phyloP scores from a whole-genome alignment of 2,329 filamentous ascomycete genomes.

The Ceratocystis alfenasii region DNA sequence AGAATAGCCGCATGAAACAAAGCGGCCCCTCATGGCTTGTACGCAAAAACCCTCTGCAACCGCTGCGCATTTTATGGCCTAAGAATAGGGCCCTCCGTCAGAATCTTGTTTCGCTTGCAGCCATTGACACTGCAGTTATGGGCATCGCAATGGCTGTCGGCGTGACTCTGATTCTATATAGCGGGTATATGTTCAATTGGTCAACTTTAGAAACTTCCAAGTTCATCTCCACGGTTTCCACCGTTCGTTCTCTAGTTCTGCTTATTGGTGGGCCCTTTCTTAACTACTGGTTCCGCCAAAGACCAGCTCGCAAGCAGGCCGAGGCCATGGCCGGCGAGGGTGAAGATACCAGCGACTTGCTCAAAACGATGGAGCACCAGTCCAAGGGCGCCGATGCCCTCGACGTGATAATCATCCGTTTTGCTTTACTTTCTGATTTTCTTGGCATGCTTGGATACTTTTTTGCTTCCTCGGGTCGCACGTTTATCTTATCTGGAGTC shows the following conservation, averaged over 20 bases:
- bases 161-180: constrained; percentile 75
- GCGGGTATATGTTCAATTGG: constrained; percentile 71
- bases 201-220: constrained; percentile 64
- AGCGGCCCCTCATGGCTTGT: constrained; percentile 27
- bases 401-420: constrained; percentile 65
- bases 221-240: constrained; percentile 71
- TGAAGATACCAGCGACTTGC: constrained; percentile 1
- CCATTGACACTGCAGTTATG: constrained; percentile 71
- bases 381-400: constrained; percentile 62
- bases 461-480: constrained; percentile 44
- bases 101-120: constrained; percentile 71
- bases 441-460: constrained; percentile 66
- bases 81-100: constrained; percentile 49
- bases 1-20: constrained; percentile 28
- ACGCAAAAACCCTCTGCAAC: constrained; percentile 57
- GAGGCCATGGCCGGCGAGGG: constrained; percentile 26
- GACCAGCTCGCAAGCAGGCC: constrained; percentile 33
- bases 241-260: constrained; percentile 62
- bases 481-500: constrained; percentile 62
- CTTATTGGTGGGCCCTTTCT: constrained; percentile 63
- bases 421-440: constrained; percentile 64
- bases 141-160: constrained; percentile 67
- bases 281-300: constrained; percentile 59
- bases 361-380: constrained; percentile 20
- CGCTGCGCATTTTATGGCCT: constrained; percentile 46